Conservation (phyloP, 495 filamentous ascomycete genomes). For the Daldinia grandis region DNA sequence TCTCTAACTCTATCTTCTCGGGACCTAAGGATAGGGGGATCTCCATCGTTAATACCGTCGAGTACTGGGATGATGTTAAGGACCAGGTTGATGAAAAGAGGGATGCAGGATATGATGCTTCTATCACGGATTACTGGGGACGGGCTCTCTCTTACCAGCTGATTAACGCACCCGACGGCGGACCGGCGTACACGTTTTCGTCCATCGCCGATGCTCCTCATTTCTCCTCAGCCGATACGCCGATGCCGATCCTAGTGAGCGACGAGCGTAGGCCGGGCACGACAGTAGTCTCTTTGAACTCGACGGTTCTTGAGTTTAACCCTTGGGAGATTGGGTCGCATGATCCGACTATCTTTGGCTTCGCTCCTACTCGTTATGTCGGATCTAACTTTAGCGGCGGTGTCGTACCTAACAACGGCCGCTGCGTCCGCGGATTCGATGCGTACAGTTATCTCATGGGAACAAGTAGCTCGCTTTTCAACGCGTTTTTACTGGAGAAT, state of each 20-base stretch:
- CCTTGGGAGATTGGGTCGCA: conserved; percentile 87
- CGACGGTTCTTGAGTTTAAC: conserved; percentile 87
- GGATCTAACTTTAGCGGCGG: conserved; percentile 83
- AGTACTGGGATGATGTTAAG: conserved; percentile 74
- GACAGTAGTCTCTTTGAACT: conserved; percentile 71
- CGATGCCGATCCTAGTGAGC: conserved; percentile 83
- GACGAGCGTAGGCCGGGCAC: conserved; percentile 76
- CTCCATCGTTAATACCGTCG: conserved; percentile 52
- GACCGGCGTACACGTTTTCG: conserved; percentile 83
- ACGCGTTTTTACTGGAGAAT: conserved; percentile 71
- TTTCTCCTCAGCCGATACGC: conserved; percentile 75
- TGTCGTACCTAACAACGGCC: conserved; percentile 61
- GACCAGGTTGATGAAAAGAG: conserved; percentile 70
- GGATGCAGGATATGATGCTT: conserved; percentile 75
- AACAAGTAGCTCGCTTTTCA: conserved; percentile 91
- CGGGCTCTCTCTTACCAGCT: conserved; percentile 86
- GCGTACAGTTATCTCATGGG: conserved; percentile 88
- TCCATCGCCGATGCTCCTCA: conserved; percentile 75
- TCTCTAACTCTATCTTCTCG: conserved; percentile 76
- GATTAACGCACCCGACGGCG: conserved; percentile 79
- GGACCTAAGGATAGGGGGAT: conserved; percentile 52
- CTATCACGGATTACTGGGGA: conserved; percentile 89
- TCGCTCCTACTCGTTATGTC: conserved; percentile 76
- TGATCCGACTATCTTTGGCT: conserved; percentile 83
- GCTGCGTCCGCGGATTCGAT: conserved; percentile 84